phyloP scores from a whole-genome alignment of 2,329 filamentous ascomycete genomes.

The Scytalidium lignicola region DNA sequence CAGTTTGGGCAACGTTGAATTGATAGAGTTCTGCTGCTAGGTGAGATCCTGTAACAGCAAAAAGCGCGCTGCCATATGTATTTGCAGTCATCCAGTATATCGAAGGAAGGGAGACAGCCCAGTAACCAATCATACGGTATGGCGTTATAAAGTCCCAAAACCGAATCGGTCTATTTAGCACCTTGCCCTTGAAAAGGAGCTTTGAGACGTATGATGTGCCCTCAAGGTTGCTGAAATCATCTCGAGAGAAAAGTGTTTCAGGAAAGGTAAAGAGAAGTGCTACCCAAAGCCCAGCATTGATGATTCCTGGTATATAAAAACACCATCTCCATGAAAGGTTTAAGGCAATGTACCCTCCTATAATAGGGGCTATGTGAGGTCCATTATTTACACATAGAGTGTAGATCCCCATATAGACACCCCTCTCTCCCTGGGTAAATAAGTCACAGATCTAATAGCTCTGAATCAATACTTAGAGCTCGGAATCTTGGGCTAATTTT shows the following conservation, averaged over 20 bases:
- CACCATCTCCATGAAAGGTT: not conserved
- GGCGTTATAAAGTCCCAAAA: not conserved
- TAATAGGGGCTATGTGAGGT: not conserved
- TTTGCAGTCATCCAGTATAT: not conserved
- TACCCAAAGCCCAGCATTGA: not conserved
- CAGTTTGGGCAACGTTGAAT: slow-evolving; percentile 20
- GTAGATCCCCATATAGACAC: not conserved
- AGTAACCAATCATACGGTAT: not conserved
- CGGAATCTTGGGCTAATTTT: not conserved
- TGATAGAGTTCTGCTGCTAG: slow-evolving; percentile 17
- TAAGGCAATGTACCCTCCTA: not conserved
- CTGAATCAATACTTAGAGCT: not conserved
- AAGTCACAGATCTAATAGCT: not conserved
- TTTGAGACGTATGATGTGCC: not conserved
- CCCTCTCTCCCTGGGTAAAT: not conserved
- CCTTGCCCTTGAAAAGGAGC: not conserved
- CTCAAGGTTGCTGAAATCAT: not conserved
- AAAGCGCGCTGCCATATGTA: slow-evolving; percentile 8
- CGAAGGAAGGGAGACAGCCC: not conserved
- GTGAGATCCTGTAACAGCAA: slow-evolving; percentile 17
- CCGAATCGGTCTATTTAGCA: not conserved
- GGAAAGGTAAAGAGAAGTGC: not conserved
- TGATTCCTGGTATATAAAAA: not conserved
- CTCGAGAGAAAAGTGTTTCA: not conserved
- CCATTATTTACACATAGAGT: not conserved